These are phyloP conservation scores for Puccinia triticina DNA, from an alignment of 1,284 basidiomycete genomes.

Conservation along the genomic window DNA sequence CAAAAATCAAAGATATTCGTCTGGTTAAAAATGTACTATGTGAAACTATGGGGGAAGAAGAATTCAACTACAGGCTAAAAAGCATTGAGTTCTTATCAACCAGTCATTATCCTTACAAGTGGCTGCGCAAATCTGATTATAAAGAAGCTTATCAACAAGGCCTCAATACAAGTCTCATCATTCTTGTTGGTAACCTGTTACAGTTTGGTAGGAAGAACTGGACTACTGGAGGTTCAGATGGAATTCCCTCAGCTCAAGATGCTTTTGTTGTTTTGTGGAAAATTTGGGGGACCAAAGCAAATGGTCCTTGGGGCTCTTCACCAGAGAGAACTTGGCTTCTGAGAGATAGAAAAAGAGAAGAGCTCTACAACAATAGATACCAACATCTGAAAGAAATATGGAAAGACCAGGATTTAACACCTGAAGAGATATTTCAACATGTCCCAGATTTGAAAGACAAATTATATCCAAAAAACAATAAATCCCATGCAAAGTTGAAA, in stretches of 20 bases:
- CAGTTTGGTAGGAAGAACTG: background rate
- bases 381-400: background rate
- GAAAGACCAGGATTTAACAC: background rate
- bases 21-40: background rate
- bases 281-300: background rate
- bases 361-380: background rate
- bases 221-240: background rate
- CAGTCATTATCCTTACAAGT: background rate
- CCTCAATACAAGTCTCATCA: background rate
- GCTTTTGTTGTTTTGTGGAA: background rate
- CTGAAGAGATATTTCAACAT: background rate
- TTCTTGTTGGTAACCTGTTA: background rate
- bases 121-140: background rate
- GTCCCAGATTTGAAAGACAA: background rate
- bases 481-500: background rate
- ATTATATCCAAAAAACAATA: background rate
- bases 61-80: background rate
- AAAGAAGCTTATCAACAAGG: slow-evolving; percentile 2
- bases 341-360: background rate
- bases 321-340: background rate
- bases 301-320: background rate
- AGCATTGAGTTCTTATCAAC: background rate
- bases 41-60: background rate
- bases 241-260: background rate
- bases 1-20: background rate